phyloP scores from a whole-genome alignment of 768 basidiomycete genomes.

The Pleurotus citrinopileatus region DNA sequence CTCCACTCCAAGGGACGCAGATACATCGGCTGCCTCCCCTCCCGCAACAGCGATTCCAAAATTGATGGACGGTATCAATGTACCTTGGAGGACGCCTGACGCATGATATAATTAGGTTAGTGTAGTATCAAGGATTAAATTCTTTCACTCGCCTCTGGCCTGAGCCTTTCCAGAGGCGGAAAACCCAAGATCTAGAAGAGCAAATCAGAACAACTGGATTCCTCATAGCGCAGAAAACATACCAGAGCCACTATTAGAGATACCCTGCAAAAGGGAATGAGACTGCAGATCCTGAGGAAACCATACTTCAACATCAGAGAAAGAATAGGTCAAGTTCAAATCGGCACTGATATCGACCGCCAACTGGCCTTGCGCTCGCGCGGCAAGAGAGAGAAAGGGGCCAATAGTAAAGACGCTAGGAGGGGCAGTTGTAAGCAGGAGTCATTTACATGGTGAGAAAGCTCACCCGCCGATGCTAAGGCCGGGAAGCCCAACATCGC shows the following conservation, averaged over 20 bases:
- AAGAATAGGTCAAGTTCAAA: background rate
- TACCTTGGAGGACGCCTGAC: background rate
- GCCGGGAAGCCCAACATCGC: background rate
- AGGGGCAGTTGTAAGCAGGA: background rate
- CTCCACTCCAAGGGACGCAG: background rate
- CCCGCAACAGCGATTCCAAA: background rate
- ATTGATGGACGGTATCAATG: background rate
- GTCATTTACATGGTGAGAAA: background rate
- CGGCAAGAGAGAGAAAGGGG: background rate
- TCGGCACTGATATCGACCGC: background rate
- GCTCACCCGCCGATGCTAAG: background rate
- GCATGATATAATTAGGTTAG: background rate
- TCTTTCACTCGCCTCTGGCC: background rate
- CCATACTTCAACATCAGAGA: background rate
- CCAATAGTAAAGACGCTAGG: background rate
- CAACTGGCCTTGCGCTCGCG: background rate
- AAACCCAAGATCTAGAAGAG: background rate
- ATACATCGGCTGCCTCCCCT: background rate
- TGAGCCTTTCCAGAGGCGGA: background rate
- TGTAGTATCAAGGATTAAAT: background rate
- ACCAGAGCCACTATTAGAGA: background rate
- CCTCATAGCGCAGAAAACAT: background rate
- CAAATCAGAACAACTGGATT: background rate
- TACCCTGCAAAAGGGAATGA: background rate
- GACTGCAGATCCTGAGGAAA: background rate